These are phyloP conservation scores for Helenozyma rhizophorensis DNA, from an alignment of 805 yeast genomes.

Conservation along the genomic window DNA sequence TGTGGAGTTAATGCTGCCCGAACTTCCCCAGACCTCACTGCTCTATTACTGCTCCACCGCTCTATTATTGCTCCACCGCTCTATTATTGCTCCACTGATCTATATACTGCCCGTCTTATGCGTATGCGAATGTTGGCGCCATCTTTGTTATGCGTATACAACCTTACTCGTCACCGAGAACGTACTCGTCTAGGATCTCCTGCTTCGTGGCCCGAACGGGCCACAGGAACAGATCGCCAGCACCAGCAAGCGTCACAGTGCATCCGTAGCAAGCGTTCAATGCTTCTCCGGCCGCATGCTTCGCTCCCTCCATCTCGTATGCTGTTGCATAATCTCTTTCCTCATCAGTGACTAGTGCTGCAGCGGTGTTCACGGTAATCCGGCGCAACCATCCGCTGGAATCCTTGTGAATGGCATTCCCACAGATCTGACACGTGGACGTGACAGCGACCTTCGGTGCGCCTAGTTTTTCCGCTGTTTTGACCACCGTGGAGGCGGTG, in stretches of 20 bases:
- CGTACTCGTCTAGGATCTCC: conserved; percentile 45
- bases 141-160: too few species aligned
- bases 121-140: too few species aligned
- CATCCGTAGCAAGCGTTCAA: conserved; percentile 63
- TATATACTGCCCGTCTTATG: too few species aligned
- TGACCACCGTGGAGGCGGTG: conserved; percentile 86
- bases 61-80: too few species aligned
- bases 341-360: conserved; percentile 39
- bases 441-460: conserved; percentile 34
- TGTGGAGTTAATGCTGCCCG: too few species aligned
- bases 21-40: too few species aligned
- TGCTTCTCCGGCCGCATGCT: neutral
- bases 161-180: conserved; percentile 41
- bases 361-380: conserved; percentile 60
- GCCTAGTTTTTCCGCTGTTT: conserved; percentile 75
- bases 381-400: conserved; percentile 64
- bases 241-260: conserved; percentile 53
- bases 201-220: conserved; percentile 30
- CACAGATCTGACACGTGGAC: conserved; percentile 53
- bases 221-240: conserved; percentile 27
- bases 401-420: conserved; percentile 46
- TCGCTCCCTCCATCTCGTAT: conserved; percentile 11
- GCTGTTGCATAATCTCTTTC: conserved; percentile 30
- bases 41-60: too few species aligned
- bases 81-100: too few species aligned